Evolutionary conservation across 805 yeast genomes (phyloP), one percentile per base, ranked within the genome.

Genomic region (Metschnikowia aberdeeniae): DNA sequence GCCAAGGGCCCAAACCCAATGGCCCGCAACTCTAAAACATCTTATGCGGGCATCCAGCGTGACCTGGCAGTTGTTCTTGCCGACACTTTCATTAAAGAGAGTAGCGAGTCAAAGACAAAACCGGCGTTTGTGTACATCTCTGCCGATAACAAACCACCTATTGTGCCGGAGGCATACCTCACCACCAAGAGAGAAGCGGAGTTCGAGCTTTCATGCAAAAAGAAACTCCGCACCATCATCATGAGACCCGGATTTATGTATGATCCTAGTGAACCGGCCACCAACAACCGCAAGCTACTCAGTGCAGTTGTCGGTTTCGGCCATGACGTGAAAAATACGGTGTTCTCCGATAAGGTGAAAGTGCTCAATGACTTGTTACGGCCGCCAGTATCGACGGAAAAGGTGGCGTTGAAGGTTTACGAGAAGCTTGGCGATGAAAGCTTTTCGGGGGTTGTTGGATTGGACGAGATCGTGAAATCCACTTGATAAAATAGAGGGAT

Each of bases 161-260:
- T 86, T 5, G 49, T 54, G 12, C 92, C 93, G 1, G 56, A 66
- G 0, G 89, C 84, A 1, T 89, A 89, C 61, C 78, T 89, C 30
- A 70, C 74, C 8, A 80, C 93, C 19, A 89, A 89, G 56, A 68
- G 96, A 53, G 80, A 74, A 47, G 92, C 97, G 0, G 97, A 89
- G 60, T 61, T 62, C 20, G 83, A 78, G 52, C 61, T 80, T 17
- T 60, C 70, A 24, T 66, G 77, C 17, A 66, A 70, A n/a, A 59
- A 63, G 2, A 60, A 60, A 1, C 66, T 86, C 20, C 73, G 92
- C 45, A 68, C 84, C 0, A 78, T 89, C 1, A 60, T 85, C 12
- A 50, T 86, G 64, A 73, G 96, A 49, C 97, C 97, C 0, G 95
- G 95, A 0, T 80, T 89, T 54, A 82, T 89, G 89, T 85, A 68